Percentiles rank a stretch among this genome's conserved stretches.
phyloP scores from a whole-genome alignment of 2,329 filamentous ascomycete genomes.

The Scolecobasidium constrictum region DNA sequence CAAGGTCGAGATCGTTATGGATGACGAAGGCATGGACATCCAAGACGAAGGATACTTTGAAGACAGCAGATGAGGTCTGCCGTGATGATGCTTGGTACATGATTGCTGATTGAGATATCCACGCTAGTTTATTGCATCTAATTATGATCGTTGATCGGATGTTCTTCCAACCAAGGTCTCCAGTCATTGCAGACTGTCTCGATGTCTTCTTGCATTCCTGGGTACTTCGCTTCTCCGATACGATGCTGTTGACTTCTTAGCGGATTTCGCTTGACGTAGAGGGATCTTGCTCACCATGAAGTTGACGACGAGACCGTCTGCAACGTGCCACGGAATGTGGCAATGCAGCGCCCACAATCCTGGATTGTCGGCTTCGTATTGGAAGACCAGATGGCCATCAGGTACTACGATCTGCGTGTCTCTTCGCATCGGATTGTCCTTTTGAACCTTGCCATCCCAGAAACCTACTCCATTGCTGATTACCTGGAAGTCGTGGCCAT shows the following conservation, averaged over 20 bases:
- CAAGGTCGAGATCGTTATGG: conserved; percentile 24
- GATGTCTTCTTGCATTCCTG: not conserved
- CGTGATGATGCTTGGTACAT: too few relatives aligned
- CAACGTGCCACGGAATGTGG: conserved; percentile 4
- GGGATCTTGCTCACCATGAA: not conserved
- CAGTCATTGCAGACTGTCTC: not conserved
- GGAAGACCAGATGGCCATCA: conserved; percentile 1
- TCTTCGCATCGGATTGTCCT: conserved; percentile 39
- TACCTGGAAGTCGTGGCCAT: conserved; percentile 54
- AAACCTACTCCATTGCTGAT: conserved; percentile 39
- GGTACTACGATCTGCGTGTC: conserved; percentile 38
- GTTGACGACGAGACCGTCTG: not conserved
- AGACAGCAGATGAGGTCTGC: conserved; percentile 3
- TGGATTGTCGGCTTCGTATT: conserved; percentile 1
- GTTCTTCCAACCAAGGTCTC: not conserved
- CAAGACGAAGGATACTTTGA: conserved; percentile 9
- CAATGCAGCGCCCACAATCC: not conserved
- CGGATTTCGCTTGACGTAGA: not conserved
- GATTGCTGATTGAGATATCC: too few relatives aligned
- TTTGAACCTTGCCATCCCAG: conserved; percentile 27
- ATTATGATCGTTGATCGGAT: not conserved
- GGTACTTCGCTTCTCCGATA: not conserved
- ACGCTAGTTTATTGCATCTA: too few relatives aligned
- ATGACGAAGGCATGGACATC: conserved; percentile 10
- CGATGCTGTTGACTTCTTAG: not conserved